phyloP scores from a whole-genome alignment of 495 filamentous ascomycete genomes.

The Peziza echinospora region DNA sequence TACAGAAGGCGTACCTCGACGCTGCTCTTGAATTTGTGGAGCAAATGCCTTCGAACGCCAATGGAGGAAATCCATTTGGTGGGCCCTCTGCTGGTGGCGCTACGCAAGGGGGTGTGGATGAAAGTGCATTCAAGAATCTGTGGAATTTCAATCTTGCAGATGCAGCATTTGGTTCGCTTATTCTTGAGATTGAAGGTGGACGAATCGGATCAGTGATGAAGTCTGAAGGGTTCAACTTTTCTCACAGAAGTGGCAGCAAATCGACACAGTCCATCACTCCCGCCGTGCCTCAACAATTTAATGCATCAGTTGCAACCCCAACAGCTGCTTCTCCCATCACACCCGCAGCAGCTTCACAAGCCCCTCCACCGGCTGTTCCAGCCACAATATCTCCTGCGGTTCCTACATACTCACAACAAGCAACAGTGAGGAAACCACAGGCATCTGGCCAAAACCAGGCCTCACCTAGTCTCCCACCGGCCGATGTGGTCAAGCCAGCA shows the following conservation, averaged over 20 bases:
- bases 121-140: slow-evolving; percentile 99
- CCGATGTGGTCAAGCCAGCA: slow-evolving; percentile 22
- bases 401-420: slow-evolving; percentile 21
- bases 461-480: slow-evolving; percentile 23
- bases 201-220: slow-evolving; percentile 96
- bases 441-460: slow-evolving; percentile 20
- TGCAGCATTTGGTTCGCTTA: slow-evolving; percentile 88
- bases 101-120: slow-evolving; percentile 59
- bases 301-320: slow-evolving; percentile 14
- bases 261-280: slow-evolving; percentile 12
- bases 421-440: slow-evolving; percentile 14
- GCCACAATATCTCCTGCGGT: slow-evolving; percentile 21
- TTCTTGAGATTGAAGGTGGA: slow-evolving; percentile 80
- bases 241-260: slow-evolving; percentile 61
- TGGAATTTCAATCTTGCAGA: slow-evolving; percentile 99
- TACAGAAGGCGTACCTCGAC: slow-evolving; percentile 71
- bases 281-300: slow-evolving; percentile 6
- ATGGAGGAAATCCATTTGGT: slow-evolving; percentile 90
- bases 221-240: slow-evolving; percentile 98
- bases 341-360: slow-evolving; percentile 18
- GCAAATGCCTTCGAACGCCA: slow-evolving; percentile 88
- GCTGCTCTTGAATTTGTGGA: slow-evolving; percentile 78
- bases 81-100: slow-evolving; percentile 49
- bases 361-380: slow-evolving; percentile 21
- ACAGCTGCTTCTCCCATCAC: slow-evolving; percentile 8